phyloP scores from a whole-genome alignment of 768 basidiomycete species.

The Sporobolomyces roseus region DNA sequence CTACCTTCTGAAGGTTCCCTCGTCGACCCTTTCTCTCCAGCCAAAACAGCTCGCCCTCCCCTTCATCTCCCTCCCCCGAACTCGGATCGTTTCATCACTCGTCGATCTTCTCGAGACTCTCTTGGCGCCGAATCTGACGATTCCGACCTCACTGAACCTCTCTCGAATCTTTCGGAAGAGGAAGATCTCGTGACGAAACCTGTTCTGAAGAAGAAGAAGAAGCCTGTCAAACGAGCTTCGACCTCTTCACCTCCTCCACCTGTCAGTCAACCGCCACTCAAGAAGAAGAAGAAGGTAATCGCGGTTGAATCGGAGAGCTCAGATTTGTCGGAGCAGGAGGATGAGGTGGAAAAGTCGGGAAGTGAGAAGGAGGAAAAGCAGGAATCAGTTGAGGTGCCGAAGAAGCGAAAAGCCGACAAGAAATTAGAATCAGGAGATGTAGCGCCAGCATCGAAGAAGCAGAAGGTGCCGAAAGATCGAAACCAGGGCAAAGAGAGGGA shows the following conservation, averaged over 20 bases:
- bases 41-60: conserved; percentile 7
- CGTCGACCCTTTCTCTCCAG: background rate
- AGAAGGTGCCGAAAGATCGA: conserved; percentile 7
- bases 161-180: conserved; percentile 38
- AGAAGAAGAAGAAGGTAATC: conserved; percentile 19
- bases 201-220: no score
- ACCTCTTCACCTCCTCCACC: conserved; percentile 2
- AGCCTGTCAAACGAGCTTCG: background rate
- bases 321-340: conserved; percentile 13
- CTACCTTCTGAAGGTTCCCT: conserved; percentile 21
- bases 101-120: background rate
- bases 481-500: background rate
- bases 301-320: conserved; percentile 5
- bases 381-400: background rate
- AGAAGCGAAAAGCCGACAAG: conserved; percentile 11
- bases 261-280: background rate
- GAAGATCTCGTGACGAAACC: conserved; percentile 16
- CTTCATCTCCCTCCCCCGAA: conserved; percentile 3
- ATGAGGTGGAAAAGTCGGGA: background rate
- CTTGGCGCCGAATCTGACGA: conserved; percentile 30
- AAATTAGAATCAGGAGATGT: background rate
- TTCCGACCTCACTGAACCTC: conserved; percentile 39
- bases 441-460: background rate
- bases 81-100: background rate
- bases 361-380: background rate